phyloP scores from a whole-genome alignment of 805 yeast species.

The Starmerella geochares region DNA sequence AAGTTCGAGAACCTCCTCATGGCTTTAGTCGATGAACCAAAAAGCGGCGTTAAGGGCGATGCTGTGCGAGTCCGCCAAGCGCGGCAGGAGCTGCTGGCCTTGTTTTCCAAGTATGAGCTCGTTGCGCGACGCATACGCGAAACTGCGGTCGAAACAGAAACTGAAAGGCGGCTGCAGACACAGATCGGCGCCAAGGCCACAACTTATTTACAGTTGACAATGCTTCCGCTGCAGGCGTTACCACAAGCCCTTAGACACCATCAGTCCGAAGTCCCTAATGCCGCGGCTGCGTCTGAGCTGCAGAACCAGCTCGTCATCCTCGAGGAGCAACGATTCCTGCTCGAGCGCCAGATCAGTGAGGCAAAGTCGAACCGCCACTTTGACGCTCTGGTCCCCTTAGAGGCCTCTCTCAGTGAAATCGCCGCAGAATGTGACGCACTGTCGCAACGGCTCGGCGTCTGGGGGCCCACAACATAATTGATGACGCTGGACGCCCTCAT shows the following conservation, averaged over 20 bases:
- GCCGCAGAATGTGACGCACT: constrained; percentile 37
- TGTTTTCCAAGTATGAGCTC: constrained; percentile 44
- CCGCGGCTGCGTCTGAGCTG: constrained; percentile 21
- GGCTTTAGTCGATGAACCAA: constrained; percentile 30
- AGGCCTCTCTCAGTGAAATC: constrained; percentile 49
- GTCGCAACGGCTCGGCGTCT: constrained; percentile 48
- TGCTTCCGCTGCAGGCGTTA: constrained; percentile 52
- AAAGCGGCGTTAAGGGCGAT: constrained; percentile 1
- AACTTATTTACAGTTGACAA: constrained; percentile 53
- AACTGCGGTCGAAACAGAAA: constrained; percentile 31
- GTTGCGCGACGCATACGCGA: constrained; percentile 39
- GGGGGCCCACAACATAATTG: constrained; percentile 27
- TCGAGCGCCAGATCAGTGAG: constrained; percentile 51
- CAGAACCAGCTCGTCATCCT: constrained; percentile 65
- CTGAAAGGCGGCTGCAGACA: constrained; percentile 40
- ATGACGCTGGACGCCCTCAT: not conserved
- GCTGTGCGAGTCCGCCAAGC: constrained; percentile 9
- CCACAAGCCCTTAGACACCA: constrained; percentile 34
- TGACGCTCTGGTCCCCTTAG: constrained; percentile 60
- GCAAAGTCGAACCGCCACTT: constrained; percentile 60
- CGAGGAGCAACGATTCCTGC: constrained; percentile 70
- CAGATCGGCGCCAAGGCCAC: constrained; percentile 51
- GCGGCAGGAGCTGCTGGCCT: constrained; percentile 39
- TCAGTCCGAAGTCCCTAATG: constrained; percentile 14
- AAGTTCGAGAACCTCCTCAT: constrained; percentile 36